Conservation (phyloP, 106 monocot genomes). For the Acorus gramineus region DNA sequence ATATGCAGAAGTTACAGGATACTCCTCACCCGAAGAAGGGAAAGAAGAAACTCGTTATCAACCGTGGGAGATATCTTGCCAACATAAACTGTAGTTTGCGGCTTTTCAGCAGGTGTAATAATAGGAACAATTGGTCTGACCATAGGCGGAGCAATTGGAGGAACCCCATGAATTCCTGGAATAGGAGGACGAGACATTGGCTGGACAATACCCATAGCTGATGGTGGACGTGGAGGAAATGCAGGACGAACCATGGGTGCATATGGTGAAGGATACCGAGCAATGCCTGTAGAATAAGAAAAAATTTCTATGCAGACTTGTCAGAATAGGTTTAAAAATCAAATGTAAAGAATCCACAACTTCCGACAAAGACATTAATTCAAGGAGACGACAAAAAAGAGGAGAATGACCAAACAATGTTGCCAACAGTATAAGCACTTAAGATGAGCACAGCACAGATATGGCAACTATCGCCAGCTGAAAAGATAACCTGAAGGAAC, state of each 20-base stretch:
- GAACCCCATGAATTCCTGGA: slow-evolving; percentile 41
- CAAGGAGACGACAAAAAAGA: neutral
- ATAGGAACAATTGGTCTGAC: slow-evolving; percentile 54
- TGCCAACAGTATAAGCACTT: slow-evolving; percentile 51
- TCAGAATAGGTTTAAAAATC: slow-evolving; percentile 30
- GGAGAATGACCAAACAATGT: slow-evolving; percentile 20
- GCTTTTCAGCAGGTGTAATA: slow-evolving; percentile 77
- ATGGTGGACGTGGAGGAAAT: slow-evolving; percentile 57
- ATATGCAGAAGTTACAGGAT: neutral
- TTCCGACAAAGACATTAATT: neutral
- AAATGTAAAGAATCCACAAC: neutral
- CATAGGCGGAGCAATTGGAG: slow-evolving; percentile 40
- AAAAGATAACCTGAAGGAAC: slow-evolving; percentile 32
- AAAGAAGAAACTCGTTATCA: slow-evolving; percentile 79
- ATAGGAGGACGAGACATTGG: slow-evolving; percentile 49
- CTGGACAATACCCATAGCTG: slow-evolving; percentile 45
- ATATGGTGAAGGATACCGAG: slow-evolving; percentile 66
- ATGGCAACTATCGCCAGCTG: slow-evolving; percentile 38
- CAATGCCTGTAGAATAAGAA: slow-evolving; percentile 63
- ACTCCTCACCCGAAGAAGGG: slow-evolving; percentile 60
- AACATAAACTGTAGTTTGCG: slow-evolving; percentile 95
- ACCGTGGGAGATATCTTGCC: slow-evolving; percentile 89
- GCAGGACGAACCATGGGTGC: slow-evolving; percentile 53
- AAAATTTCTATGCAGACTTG: slow-evolving; percentile 51
- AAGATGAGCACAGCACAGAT: slow-evolving; percentile 32